Evolutionary conservation across 2,329 filamentous ascomycete species (phyloP).

Genomic region (Fusarium mundagurra): DNA sequence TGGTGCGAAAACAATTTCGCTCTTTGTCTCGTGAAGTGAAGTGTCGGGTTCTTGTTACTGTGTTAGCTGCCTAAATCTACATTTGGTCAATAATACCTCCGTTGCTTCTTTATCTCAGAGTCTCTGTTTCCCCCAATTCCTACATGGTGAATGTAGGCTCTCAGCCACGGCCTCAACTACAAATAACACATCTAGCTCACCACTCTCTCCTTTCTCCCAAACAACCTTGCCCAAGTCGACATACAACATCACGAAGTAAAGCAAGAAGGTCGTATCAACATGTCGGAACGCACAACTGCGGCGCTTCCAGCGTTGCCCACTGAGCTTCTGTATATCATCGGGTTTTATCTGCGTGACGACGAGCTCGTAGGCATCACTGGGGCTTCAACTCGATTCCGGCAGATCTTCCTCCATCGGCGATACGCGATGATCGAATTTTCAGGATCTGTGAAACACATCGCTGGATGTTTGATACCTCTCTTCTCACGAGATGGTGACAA

Average conservation of each 20-base stretch:
- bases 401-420: background rate
- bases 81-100: no score
- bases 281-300: background rate
- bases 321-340: background rate
- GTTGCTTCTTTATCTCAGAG: background rate
- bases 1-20: background rate
- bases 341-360: background rate
- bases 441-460: background rate
- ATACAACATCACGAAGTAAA: background rate
- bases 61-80: background rate
- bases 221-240: background rate
- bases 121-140: background rate
- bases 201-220: background rate
- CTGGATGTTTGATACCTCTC: background rate
- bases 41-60: fast-evolving
- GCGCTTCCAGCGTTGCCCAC: background rate
- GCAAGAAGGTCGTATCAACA: background rate
- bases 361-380: background rate
- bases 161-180: background rate
- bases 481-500: background rate
- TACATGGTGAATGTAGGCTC: background rate
- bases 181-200: background rate
- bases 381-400: background rate
- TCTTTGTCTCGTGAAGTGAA: background rate
- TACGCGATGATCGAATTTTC: background rate